Conservation (phyloP, 148 eudicot species). For the Limonium bicolor region DNA sequence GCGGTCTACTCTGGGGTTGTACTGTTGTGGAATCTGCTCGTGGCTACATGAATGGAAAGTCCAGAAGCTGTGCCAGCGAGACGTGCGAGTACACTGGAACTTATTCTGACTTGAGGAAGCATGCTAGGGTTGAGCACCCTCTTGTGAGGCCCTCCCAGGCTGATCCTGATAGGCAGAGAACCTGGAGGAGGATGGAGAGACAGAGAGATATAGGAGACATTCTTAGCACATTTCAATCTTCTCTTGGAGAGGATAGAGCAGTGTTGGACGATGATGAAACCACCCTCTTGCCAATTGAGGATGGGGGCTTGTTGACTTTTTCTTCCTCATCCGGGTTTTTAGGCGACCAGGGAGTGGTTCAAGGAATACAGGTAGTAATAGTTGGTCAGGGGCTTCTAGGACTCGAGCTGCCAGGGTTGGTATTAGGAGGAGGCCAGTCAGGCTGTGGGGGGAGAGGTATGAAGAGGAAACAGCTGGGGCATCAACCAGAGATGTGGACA, state of each 20-base stretch:
- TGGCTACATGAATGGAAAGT: slow-evolving; percentile 59
- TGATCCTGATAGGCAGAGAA: slow-evolving; percentile 61
- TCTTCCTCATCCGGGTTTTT: slow-evolving; percentile 44
- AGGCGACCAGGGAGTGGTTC: slow-evolving; percentile 28
- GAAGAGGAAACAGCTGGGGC: slow-evolving; percentile 31
- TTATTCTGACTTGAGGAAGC: slow-evolving; percentile 67
- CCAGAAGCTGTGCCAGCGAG: slow-evolving; percentile 76
- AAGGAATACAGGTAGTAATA: slow-evolving; percentile 42
- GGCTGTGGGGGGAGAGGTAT: slow-evolving; percentile 61
- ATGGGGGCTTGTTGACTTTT: slow-evolving; percentile 46
- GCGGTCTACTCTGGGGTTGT: slow-evolving; percentile 70
- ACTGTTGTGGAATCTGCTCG: slow-evolving; percentile 72
- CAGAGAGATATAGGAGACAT: slow-evolving; percentile 75
- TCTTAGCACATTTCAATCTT: slow-evolving; percentile 64
- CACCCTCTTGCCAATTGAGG: slow-evolving; percentile 29
- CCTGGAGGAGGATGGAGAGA: slow-evolving; percentile 79
- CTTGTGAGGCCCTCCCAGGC: slow-evolving; percentile 64
- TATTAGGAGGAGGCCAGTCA: slow-evolving; percentile 36
- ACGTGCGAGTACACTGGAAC: slow-evolving; percentile 66
- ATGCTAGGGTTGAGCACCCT: slow-evolving; percentile 74
- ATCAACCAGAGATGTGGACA: slow-evolving; percentile 23
- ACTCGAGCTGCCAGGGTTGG: slow-evolving; percentile 33
- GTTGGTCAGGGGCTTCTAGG: slow-evolving; percentile 46
- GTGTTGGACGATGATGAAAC: slow-evolving; percentile 36
- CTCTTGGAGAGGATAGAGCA: slow-evolving; percentile 48